Evolutionary conservation across 345 rosid genomes (phyloP).

Genomic region (Ceriops tagal): DNA sequence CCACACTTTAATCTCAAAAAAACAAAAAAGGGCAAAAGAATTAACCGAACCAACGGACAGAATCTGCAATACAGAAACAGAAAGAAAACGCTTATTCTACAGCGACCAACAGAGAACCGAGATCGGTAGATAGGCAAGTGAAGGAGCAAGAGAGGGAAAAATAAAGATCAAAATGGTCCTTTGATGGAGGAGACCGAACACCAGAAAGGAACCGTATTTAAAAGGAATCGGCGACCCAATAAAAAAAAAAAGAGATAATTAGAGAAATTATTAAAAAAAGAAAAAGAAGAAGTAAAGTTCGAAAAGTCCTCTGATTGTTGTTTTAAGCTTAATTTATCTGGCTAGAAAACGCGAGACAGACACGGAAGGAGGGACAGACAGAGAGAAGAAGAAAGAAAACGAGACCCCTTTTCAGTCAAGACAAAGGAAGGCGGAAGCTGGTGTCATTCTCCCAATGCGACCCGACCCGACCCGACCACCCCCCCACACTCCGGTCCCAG

Average conservation of each 20-base stretch:
- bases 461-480: background rate
- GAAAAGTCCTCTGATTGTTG: background rate
- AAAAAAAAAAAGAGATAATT: too few species aligned
- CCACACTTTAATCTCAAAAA: background rate
- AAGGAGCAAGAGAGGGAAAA: too few species aligned
- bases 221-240: too few species aligned
- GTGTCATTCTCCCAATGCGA: background rate
- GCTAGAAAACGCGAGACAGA: slow-evolving; percentile 17
- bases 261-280: background rate
- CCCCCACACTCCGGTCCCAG: too few species aligned
- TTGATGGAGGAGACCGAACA: too few species aligned
- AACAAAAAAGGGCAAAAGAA: background rate
- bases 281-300: background rate
- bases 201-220: too few species aligned
- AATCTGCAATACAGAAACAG: too few species aligned
- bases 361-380: slow-evolving; percentile 19
- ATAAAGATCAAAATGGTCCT: too few species aligned
- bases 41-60: too few species aligned
- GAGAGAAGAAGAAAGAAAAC: background rate
- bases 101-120: too few species aligned
- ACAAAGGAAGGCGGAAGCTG: background rate
- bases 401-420: background rate
- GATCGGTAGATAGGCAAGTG: too few species aligned
- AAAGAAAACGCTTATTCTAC: too few species aligned
- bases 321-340: background rate